Conservation (phyloP, 495 filamentous ascomycete genomes). For the Aspergillus diversus region DNA sequence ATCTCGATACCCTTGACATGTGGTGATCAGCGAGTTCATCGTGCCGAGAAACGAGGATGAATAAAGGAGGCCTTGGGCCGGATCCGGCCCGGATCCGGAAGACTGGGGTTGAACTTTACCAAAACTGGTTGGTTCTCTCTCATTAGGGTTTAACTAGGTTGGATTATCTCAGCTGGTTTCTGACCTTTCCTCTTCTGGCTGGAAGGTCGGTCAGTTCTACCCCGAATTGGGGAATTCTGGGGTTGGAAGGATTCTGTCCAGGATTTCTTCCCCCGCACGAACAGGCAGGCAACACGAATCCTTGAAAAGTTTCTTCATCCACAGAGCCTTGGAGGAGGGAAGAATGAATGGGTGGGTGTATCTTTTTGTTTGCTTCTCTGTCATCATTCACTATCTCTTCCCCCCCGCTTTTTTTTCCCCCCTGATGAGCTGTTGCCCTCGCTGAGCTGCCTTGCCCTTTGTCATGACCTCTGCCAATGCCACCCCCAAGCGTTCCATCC, state of each 20-base stretch:
- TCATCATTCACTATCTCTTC: background rate
- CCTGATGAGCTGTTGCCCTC: background rate
- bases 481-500: conserved; percentile 10
- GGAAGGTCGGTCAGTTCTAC: background rate
- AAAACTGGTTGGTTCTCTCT: too few relatives aligned
- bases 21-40: background rate
- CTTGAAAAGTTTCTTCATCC: background rate
- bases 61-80: background rate
- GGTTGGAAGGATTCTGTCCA: background rate
- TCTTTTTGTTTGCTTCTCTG: too few relatives aligned
- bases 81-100: background rate
- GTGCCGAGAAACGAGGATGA: background rate
- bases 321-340: background rate
- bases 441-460: background rate
- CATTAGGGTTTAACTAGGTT: too few relatives aligned
- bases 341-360: background rate
- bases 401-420: background rate
- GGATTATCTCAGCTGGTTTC: background rate
- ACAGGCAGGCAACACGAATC: background rate
- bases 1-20: background rate
- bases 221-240: background rate
- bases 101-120: too few relatives aligned
- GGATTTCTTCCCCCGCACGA: background rate
- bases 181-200: background rate
- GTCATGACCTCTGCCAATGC: conserved; percentile 12